Evolutionary conservation across 768 basidiomycete species (phyloP), one percentile per base, ranked within the genome.

Genomic region (Pisolithus sp.): DNA sequence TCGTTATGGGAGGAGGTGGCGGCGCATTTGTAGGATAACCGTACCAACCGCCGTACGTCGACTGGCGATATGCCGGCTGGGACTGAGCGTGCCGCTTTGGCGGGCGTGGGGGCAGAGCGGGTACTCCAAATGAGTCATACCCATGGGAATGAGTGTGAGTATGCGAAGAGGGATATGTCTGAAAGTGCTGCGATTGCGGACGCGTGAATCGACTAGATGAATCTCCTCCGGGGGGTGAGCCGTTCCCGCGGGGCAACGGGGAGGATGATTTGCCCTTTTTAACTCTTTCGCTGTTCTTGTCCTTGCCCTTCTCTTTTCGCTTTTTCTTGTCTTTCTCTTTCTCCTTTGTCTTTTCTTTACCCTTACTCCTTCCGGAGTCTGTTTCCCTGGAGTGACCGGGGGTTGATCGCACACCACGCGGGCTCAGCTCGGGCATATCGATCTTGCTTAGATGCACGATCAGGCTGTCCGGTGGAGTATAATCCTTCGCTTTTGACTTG

Each of bases 381-480:
- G 52, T 44, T 62, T 68, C 38, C 62, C 62, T 9, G 40, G 46
- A 28, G 48, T 56, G 41, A 48, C 55, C 52, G 52, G 62, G 6
- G 30, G 50, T 26, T 26, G 26, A 26, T 26, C 5, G 26, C 26
- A 26, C 1, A 31, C 38, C 30, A 57, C 53, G 77, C 3, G 86
- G 86, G 59, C 78, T 77, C 15, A 93, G 76, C 62, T 93, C 89
- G 0, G 89, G 89, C 81, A 93, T 91, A 13, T 83, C 73, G 45
- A 93, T 89, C 73, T 92, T 92, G 74, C 88, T 89, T 17, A 93
- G 67, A 64, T 92, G 89, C 2, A 92, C 75, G 0, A 75, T 76
- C 0, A 93, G 73, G 54, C 76, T 82, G 31, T 73, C 76, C 1
- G 88, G 89, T 1, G 89, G 88, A 3, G 71, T 67, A 62, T 92